These are phyloP conservation scores for Linum tenue DNA, from an alignment of 345 rosid species.

Conservation along the genomic window DNA sequence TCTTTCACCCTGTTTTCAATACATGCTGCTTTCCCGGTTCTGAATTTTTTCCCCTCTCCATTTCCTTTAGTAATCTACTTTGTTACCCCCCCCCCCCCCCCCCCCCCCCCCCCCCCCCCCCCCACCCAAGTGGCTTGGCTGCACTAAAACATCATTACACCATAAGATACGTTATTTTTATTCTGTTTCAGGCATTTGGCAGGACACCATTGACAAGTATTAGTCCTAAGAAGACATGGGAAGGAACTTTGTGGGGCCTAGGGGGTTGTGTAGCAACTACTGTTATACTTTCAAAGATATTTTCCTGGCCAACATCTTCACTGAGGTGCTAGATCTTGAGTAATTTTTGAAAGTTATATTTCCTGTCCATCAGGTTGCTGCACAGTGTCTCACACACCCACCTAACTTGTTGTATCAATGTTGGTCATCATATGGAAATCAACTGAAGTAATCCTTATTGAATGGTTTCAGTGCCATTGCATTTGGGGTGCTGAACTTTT, in stretches of 20 bases:
- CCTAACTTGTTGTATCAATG: neutral
- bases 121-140: neutral
- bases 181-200: slow-evolving; percentile 62
- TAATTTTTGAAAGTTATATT: neutral
- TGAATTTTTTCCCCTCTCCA: too few species aligned
- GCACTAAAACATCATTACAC: neutral
- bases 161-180: slow-evolving; percentile 11
- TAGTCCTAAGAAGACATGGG: slow-evolving; percentile 97
- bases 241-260: slow-evolving; percentile 70
- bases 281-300: slow-evolving; percentile 42
- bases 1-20: too few species aligned
- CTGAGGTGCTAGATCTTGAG: slow-evolving; percentile 43
- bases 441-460: slow-evolving; percentile 12
- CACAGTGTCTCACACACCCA: neutral
- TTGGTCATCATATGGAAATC: neutral
- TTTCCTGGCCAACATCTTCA: slow-evolving; percentile 71
- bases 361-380: neutral
- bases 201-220: slow-evolving; percentile 66
- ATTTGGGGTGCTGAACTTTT: slow-evolving; percentile 71
- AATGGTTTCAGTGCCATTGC: slow-evolving; percentile 57
- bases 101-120: too few species aligned
- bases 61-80: neutral
- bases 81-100: neutral
- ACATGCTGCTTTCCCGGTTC: too few species aligned
- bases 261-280: slow-evolving; percentile 73